A percentile compares a stretch with the other conserved stretches of the same genome.
phyloP scores from a whole-genome alignment of 441 rosid species.

The Macaranga tanarius region DNA sequence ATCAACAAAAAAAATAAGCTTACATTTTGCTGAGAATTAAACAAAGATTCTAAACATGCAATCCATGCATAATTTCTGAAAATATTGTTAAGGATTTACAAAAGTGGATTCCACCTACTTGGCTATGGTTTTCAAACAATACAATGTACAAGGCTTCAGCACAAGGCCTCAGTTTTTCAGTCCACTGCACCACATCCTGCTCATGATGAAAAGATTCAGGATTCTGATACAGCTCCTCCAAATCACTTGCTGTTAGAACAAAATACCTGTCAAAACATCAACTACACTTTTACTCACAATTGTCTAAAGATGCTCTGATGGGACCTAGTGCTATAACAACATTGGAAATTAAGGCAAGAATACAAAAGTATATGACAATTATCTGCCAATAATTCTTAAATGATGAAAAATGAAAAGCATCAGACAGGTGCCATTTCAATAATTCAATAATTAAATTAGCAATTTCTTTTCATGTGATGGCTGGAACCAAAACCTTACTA shows the following conservation, averaged over 20 bases:
- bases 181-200: conserved; percentile 99
- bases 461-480: not conserved
- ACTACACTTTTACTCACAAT: conserved; percentile 23
- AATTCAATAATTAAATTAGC: not conserved
- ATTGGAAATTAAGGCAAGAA: not conserved
- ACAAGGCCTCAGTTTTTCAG: conserved; percentile 95
- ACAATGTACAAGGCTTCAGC: conserved; percentile 99
- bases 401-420: not conserved
- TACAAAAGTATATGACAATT: not conserved
- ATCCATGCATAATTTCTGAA: not conserved
- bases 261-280: conserved; percentile 72
- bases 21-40: conserved; percentile 14
- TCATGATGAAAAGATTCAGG: conserved; percentile 99
- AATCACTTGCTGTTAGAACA: conserved; percentile 80
- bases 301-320: not conserved
- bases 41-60: not conserved
- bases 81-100: conserved; percentile 10
- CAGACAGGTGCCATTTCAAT: not conserved
- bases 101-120: conserved; percentile 59
- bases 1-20: conserved; percentile 29
- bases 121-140: conserved; percentile 93
- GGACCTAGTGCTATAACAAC: not conserved
- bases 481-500: not conserved
- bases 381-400: not conserved
- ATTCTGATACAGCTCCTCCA: conserved; percentile 91